Conservation (phyloP, 495 filamentous ascomycete species). For the Tuber melanosporum region DNA sequence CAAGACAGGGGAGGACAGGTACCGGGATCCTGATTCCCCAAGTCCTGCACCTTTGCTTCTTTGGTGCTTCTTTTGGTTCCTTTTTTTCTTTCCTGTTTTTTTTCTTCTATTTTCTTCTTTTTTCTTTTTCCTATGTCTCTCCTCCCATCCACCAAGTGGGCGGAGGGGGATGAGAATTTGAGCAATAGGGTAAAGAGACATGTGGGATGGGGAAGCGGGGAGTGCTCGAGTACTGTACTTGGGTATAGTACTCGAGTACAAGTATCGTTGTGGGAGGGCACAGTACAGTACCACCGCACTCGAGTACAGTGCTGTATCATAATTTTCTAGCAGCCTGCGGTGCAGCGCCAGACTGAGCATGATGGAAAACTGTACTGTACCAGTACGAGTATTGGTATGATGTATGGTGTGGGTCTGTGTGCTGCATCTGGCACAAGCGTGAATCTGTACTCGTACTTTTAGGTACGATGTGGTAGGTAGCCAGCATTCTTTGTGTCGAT, state of each 20-base stretch:
- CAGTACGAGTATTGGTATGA: not conserved
- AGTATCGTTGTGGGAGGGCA: not conserved
- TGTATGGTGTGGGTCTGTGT: not conserved
- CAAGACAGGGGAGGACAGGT: not conserved
- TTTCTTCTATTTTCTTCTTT: not conserved
- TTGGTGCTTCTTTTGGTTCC: not conserved
- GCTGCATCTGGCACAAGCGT: not conserved
- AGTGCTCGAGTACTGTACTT: not conserved
- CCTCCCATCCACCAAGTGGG: not conserved
- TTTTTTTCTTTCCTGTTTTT: not conserved
- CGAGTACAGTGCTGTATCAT: not conserved
- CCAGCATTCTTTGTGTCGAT: not conserved
- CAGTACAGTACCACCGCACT: not conserved
- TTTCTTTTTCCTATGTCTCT: not conserved
- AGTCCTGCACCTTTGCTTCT: not conserved
- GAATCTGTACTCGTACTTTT: not conserved
- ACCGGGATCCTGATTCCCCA: not conserved
- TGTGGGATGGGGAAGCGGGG: not conserved
- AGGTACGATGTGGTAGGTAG: not conserved
- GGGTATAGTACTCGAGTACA: too few species aligned
- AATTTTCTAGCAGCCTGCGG: not conserved
- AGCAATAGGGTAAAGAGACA: not conserved
- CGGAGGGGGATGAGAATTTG: not conserved
- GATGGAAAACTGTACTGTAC: not conserved
- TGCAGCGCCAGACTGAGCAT: not conserved